Evolutionary conservation across 2,329 filamentous ascomycete genomes (phyloP), one percentile per base, ranked within the genome.

Genomic region (Fusarium coffeatum): DNA sequence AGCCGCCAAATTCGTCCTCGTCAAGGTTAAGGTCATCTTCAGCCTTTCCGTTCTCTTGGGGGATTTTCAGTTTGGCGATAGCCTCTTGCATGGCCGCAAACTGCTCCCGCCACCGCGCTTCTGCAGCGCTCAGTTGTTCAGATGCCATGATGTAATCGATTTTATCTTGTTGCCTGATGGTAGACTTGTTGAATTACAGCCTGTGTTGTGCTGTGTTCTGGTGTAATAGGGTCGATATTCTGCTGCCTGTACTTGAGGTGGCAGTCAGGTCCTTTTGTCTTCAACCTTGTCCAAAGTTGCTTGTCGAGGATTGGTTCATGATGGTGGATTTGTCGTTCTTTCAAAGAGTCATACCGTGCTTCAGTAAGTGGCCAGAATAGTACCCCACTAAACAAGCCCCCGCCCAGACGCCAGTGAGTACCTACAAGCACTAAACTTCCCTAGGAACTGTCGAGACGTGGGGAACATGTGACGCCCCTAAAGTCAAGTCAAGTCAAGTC

Each of bases 21-120:
- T 90, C 80, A 56, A 89, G 86, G 15, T 86, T 82, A 20, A 37
- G 34, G 34, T n/a, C 82, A 20, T 83, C 82, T 41, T 81, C 76
- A 46, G 82, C 79, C 30, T 82, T 79, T 40, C 80, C 55, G 28
- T 76, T 68, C 15, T 74, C 77, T 4, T 75, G 68, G 5, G 85
- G 81, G n/a, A 88, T 79, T 57, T 87, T 85, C 55, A 98, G 83
- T 23, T 91, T 88, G 43, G 92, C 92, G 62, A 98, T 89, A 45
- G 94, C 93, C 65, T 91, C 87, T 76, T 91, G 91, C 96, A 99
- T 98, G 32, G 92, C 89, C 28, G 89, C 87, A 73, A 97, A 88
- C 78, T 98, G 93, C 63, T 89, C 87, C 71, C 95, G 90, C 96
- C 96, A 98, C 87, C 92, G 87, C 23, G 82, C 79, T 73, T 86